A percentile compares a stretch with the other conserved stretches of the same genome.
Conservation (phyloP, 306 rosid species). For the Quercus gilva region DNA sequence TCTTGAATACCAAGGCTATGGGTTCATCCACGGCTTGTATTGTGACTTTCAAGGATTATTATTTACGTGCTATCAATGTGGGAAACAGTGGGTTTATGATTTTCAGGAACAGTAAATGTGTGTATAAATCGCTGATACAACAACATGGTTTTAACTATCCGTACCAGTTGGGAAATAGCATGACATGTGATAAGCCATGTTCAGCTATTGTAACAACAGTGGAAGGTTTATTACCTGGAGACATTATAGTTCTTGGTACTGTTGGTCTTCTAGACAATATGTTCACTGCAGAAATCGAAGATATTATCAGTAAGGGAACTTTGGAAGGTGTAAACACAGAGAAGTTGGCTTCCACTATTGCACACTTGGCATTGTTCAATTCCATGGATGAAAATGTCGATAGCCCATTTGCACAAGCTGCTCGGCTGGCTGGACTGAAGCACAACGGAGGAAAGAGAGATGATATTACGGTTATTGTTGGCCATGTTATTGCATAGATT, state of each 20-base stretch:
- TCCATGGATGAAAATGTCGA: background rate
- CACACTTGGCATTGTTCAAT: background rate
- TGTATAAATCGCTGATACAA: constrained; percentile 1
- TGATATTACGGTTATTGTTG: background rate
- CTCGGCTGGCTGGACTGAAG: background rate
- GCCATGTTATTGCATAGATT: background rate
- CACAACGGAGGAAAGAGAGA: background rate
- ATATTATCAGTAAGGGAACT: background rate
- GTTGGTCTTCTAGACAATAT: background rate
- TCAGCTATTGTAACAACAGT: background rate
- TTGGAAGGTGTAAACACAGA: background rate
- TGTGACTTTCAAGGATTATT: background rate
- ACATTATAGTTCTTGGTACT: background rate
- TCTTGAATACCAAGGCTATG: background rate
- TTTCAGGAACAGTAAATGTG: constrained; percentile 5
- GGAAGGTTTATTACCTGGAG: background rate
- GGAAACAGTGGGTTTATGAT: constrained; percentile 31
- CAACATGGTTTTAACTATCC: constrained; percentile 1
- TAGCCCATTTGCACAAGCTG: background rate
- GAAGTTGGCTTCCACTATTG: background rate
- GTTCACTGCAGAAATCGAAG: background rate
- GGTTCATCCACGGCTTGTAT: constrained; percentile 34
- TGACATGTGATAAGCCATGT: background rate
- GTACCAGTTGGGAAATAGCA: constrained; percentile 6
- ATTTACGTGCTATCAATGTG: background rate